phyloP scores from a whole-genome alignment of 257 asterid species.

The Przewalskia tangutica region DNA sequence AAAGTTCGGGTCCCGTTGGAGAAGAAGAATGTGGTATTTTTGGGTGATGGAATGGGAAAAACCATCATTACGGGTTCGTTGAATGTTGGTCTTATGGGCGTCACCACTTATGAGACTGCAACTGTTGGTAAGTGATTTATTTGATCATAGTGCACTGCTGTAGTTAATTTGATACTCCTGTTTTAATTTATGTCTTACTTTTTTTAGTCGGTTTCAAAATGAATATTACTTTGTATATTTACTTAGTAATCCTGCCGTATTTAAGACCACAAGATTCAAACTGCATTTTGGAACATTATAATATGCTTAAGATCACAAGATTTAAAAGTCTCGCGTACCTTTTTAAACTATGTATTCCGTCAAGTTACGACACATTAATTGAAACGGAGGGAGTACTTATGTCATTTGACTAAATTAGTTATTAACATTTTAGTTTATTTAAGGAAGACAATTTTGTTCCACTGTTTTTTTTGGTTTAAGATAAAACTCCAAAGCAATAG shows the following conservation, averaged over 20 bases:
- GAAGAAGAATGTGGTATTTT: constrained; percentile 53
- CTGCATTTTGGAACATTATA: too few species aligned
- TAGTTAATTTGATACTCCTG: background rate
- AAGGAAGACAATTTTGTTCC: background rate
- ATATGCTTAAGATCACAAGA: too few species aligned
- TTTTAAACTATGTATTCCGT: too few species aligned
- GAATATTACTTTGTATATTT: too few species aligned
- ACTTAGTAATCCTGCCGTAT: too few species aligned
- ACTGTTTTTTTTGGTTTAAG: background rate
- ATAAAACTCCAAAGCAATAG: background rate
- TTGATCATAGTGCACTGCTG: background rate
- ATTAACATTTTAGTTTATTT: background rate
- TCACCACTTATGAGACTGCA: constrained; percentile 51
- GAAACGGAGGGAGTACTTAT: background rate
- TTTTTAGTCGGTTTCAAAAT: too few species aligned
- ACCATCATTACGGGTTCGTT: constrained; percentile 52
- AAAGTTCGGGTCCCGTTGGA: constrained; percentile 48
- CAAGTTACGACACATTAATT: too few species aligned
- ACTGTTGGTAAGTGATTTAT: constrained; percentile 43
- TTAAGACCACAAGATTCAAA: too few species aligned
- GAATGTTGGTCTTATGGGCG: constrained; percentile 38
- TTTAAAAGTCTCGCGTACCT: too few species aligned
- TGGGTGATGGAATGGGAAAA: constrained; percentile 70
- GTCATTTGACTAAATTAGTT: background rate
- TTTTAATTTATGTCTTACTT: too few species aligned